phyloP scores from a whole-genome alignment of 345 rosid species.

The Streptanthus diversifolius region DNA sequence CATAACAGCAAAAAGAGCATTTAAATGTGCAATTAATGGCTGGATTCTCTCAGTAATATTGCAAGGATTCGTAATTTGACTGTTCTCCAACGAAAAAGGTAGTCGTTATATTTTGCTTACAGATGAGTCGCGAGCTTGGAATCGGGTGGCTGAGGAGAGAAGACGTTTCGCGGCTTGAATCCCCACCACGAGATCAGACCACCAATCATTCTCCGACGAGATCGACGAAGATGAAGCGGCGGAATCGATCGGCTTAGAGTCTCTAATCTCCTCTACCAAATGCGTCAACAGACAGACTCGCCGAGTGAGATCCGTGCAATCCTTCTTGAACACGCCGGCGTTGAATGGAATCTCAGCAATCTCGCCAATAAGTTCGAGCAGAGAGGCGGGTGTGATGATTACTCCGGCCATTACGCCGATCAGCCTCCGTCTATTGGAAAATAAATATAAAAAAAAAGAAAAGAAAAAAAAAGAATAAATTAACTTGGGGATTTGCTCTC shows the following conservation, averaged over 20 bases:
- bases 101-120: constrained; percentile 44
- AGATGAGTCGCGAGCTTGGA: constrained; percentile 41
- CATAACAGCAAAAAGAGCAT: neutral
- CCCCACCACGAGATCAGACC: constrained; percentile 54
- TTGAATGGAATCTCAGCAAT: constrained; percentile 27
- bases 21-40: neutral
- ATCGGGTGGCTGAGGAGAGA: constrained; percentile 40
- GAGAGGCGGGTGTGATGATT: constrained; percentile 12
- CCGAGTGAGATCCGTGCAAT: constrained; percentile 79
- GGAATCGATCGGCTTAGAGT: constrained; percentile 31
- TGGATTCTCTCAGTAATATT: neutral
- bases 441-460: neutral
- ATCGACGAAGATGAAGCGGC: constrained; percentile 27
- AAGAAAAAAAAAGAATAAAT: neutral
- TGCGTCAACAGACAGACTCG: constrained; percentile 67
- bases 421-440: constrained; percentile 21
- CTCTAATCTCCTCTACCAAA: constrained; percentile 80
- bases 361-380: constrained; percentile 33
- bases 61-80: neutral
- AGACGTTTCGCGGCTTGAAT: constrained; percentile 63
- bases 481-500: constrained; percentile 21
- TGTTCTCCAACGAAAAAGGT: neutral
- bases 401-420: constrained; percentile 26
- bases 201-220: constrained; percentile 47
- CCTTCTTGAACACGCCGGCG: constrained; percentile 53